A percentile compares a stretch with the other conserved stretches of the same genome.
These are phyloP conservation scores for Chlorella sp. DNA, from an alignment of 139 green algal genomes.

Conservation along the genomic window DNA sequence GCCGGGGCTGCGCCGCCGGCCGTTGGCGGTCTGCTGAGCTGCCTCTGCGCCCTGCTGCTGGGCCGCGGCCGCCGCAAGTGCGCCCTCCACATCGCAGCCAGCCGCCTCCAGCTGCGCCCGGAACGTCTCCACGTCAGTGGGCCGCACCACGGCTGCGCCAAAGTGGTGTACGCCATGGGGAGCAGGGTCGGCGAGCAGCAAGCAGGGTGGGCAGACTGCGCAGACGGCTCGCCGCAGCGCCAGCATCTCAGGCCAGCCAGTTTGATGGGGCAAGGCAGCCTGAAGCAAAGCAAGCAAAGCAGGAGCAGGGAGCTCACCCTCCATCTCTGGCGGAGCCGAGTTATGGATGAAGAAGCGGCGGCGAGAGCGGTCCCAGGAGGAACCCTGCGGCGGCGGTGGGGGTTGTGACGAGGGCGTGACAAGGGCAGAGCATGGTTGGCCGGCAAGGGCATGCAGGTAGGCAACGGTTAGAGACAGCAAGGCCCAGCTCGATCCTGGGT, in stretches of 20 bases:
- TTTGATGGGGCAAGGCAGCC: no score
- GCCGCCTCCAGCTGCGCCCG: conserved; percentile 1
- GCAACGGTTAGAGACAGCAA: no score
- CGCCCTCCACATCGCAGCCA: conserved; percentile 13
- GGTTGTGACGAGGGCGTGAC: no score
- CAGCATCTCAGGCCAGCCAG: no score
- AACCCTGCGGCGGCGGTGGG: conserved; percentile 64
- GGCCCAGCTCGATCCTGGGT: no score
- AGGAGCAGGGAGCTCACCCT: neutral
- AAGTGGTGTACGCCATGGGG: no score
- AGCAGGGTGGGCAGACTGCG: neutral
- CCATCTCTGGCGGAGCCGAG: conserved; percentile 40
- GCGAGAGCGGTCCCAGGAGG: conserved; percentile 77
- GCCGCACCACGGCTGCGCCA: conserved; percentile 37
- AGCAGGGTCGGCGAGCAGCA: neutral
- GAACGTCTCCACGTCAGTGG: conserved; percentile 66
- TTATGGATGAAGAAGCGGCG: conserved; percentile 79
- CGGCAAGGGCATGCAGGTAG: no score
- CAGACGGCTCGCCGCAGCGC: no score
- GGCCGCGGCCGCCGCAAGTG: neutral
- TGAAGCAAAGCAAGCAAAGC: neutral
- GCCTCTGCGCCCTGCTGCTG: neutral
- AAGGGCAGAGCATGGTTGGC: no score
- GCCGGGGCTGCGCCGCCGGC: neutral
- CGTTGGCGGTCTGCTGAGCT: neutral